Base-by-base conservation (phyloP, 306 rosid genomes). In the Leucaena leucocephala region DNA sequence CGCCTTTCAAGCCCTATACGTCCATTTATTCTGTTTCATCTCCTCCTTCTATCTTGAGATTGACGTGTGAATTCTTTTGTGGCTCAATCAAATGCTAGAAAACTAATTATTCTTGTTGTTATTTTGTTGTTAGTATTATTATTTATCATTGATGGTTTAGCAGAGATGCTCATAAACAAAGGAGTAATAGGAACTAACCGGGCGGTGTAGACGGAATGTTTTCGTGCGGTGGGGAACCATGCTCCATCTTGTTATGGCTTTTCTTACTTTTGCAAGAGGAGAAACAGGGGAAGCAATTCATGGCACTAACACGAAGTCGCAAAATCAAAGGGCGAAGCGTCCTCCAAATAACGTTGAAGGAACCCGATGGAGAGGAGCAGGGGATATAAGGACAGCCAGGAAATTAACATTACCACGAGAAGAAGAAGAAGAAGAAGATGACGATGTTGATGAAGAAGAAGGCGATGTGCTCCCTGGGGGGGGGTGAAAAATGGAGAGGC, bases 251-350 rank as follows among this genome's bases (percentile, higher is more conserved):
- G 82, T 76, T 81, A 57, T 44, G 75, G 71, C 87, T 76, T 81
- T 36, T 92, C 91, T 87, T 89, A 68, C 78, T 84, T 81, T 77
- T 89, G 62, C 82, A 85, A 22, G 90, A 89, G 8, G 79, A 54
- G 68, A 94, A 94, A 78, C 98, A 94, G 19, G 94, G 94, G 83
- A 94, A 91, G 84, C 98, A 94, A 66, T 80, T 89, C 98, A 94
- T 66, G 71, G 27, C 49, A 43, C 14, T 7, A 64, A 13, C 4
- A 57, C 72, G 11, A n/a, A 21, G 7, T 34, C 27, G 8, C 44
- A 36, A 44, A 1, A 27, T 22, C n/a, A 52, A 35, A 55, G 50
- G 34, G 76, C 59, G 84, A 81, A 65, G 94, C 97, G 89, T 84
- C 97, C 98, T 86, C 84, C 93, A 84, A 81, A 66, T 64, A 81